Evolutionary conservation across 2,329 filamentous ascomycete genomes (phyloP).

Genomic region (Teratosphaeria destructans): DNA sequence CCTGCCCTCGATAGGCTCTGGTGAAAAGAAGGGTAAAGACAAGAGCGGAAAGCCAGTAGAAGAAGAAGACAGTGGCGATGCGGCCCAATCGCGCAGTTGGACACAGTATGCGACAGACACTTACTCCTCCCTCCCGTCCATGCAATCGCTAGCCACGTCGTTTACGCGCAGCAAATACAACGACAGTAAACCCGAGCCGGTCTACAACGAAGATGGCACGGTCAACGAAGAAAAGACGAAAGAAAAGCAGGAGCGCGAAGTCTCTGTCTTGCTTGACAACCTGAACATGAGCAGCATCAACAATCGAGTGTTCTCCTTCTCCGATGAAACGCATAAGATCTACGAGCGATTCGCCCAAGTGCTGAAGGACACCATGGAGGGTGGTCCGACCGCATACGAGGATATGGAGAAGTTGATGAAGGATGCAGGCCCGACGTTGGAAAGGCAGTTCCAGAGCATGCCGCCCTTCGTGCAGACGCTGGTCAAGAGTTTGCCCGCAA

Average conservation of each 20-base stretch:
- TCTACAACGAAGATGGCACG: conserved; percentile 27
- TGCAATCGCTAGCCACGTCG: conserved; percentile 15
- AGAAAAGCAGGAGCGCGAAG: conserved; percentile 57
- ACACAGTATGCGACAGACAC: conserved; percentile 21
- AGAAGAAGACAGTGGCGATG: conserved; percentile 4
- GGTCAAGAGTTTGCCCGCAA: conserved; percentile 72
- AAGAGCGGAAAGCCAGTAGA: neutral
- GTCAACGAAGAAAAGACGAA: conserved; percentile 28
- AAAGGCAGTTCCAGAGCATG: conserved; percentile 55
- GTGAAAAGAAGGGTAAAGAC: conserved; percentile 2
- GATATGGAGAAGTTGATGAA: conserved; percentile 66
- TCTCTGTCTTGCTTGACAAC: conserved; percentile 68
- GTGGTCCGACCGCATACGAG: conserved; percentile 83
- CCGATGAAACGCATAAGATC: conserved; percentile 72
- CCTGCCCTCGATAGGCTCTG: conserved; percentile 15
- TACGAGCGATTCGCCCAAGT: conserved; percentile 78
- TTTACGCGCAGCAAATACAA: conserved; percentile 13
- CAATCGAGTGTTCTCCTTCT: conserved; percentile 75
- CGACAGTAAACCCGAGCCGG: conserved; percentile 24
- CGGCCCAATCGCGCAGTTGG: conserved; percentile 16
- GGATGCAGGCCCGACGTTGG: conserved; percentile 52
- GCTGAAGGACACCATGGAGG: conserved; percentile 84
- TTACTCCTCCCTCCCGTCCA: conserved; percentile 12
- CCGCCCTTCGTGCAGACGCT: conserved; percentile 75
- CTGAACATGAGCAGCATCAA: conserved; percentile 76